Conservation (phyloP, 495 filamentous ascomycete genomes). For the Xylaria bambusicola region DNA sequence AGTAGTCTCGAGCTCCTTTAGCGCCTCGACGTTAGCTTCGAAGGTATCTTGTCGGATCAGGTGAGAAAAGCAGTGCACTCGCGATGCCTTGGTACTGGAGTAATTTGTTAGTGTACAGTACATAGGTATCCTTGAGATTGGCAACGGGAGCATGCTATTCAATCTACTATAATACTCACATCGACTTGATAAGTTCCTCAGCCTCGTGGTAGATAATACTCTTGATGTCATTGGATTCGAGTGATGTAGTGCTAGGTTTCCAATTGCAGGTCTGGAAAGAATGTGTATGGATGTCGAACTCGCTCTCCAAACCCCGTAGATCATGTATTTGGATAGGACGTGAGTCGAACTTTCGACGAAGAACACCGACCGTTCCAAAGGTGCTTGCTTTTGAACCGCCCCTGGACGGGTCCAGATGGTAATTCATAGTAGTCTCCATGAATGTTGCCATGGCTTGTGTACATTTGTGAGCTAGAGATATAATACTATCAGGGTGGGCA, state of each 20-base stretch:
- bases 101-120: background rate
- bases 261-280: constrained; percentile 5
- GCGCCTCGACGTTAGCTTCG: constrained; percentile 1
- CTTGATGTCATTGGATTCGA: background rate
- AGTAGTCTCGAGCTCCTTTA: background rate
- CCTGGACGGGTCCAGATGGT: constrained; percentile 8
- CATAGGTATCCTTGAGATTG: no score
- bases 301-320: background rate
- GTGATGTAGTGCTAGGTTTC: background rate
- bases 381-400: background rate
- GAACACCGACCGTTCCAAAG: constrained; percentile 13
- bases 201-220: constrained; percentile 1
- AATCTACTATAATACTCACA: background rate
- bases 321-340: constrained; percentile 2
- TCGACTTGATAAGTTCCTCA: constrained; percentile 2
- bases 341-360: constrained; percentile 12
- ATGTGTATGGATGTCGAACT: constrained; percentile 11
- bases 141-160: background rate
- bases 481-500: no score
- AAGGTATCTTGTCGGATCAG: constrained; percentile 5
- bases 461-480: background rate
- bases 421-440: constrained; percentile 9
- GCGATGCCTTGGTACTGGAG: background rate
- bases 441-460: background rate
- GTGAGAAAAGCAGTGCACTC: constrained; percentile 12